Evolutionary conservation across 805 yeast species (phyloP).

Genomic region (Yamadazyma sp.): DNA sequence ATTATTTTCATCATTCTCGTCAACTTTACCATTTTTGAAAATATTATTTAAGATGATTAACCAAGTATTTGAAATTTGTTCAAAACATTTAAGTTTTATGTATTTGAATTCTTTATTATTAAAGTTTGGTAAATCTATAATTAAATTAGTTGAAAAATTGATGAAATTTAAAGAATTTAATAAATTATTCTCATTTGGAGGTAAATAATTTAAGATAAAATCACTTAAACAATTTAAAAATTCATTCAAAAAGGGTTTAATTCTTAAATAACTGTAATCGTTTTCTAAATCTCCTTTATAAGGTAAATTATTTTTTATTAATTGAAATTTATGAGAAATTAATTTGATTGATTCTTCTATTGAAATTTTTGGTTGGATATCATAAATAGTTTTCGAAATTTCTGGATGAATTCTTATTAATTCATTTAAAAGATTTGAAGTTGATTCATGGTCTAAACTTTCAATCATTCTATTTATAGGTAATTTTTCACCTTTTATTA

Average conservation of each 20-base stretch:
- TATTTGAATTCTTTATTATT: slow-evolving; percentile 52
- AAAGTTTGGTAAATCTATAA: slow-evolving; percentile 68
- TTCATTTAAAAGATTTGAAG: slow-evolving; percentile 50
- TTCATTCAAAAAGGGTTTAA: slow-evolving; percentile 64
- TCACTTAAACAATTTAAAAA: slow-evolving; percentile 71
- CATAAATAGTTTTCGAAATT: slow-evolving; percentile 47
- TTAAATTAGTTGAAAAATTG: slow-evolving; percentile 55
- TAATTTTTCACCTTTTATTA: slow-evolving; percentile 54
- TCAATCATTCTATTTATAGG: slow-evolving; percentile 67
- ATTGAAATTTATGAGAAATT: slow-evolving; percentile 44
- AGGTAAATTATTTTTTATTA: slow-evolving; percentile 55
- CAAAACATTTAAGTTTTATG: slow-evolving; percentile 53
- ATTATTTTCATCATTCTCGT: slow-evolving; percentile 6
- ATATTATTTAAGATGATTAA: slow-evolving; percentile 37
- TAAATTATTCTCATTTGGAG: slow-evolving; percentile 61
- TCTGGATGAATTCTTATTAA: slow-evolving; percentile 64
- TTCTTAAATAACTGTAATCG: slow-evolving; percentile 75
- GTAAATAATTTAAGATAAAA: slow-evolving; percentile 67
- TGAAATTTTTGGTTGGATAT: slow-evolving; percentile 57
- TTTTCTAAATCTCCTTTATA: slow-evolving; percentile 69
- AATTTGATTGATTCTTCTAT: slow-evolving; percentile 49
- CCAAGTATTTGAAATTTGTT: slow-evolving; percentile 61
- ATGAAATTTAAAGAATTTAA: slow-evolving; percentile 58
- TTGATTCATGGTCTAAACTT: slow-evolving; percentile 55
- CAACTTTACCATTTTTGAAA: slow-evolving; percentile 16